Conservation (phyloP, 768 basidiomycete species). For the Kwoniella shandongensis region DNA sequence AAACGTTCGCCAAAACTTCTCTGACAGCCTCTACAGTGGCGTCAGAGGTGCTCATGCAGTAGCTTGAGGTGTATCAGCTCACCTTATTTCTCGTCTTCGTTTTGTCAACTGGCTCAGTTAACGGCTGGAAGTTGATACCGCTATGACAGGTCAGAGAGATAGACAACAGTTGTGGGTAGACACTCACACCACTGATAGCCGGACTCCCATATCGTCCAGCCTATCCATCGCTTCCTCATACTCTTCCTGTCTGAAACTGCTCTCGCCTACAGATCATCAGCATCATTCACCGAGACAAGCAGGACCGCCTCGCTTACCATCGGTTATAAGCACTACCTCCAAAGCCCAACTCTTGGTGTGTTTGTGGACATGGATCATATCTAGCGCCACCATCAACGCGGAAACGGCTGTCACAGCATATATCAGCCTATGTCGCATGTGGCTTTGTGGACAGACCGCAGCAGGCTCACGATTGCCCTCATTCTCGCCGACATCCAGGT, state of each 20-base stretch:
- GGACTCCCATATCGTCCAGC: constrained; percentile 63
- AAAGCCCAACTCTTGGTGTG: constrained; percentile 78
- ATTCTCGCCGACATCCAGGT: constrained; percentile 41
- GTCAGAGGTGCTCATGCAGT: not conserved
- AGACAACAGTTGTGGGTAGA: not conserved
- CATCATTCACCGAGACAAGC: no score
- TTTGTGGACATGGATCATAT: constrained; percentile 71
- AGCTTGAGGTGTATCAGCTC: constrained; percentile 9
- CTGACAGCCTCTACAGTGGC: constrained; percentile 64
- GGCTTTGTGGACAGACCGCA: not conserved
- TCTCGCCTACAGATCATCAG: constrained; percentile 37
- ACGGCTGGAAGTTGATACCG: constrained; percentile 42
- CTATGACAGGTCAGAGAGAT: constrained; percentile 8
- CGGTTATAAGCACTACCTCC: constrained; percentile 79
- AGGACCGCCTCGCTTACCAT: no score
- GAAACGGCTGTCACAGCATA: constrained; percentile 80
- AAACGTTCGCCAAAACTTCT: constrained; percentile 64
- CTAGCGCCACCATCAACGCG: constrained; percentile 79
- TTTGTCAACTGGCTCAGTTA: constrained; percentile 40
- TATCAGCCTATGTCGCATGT: not conserved
- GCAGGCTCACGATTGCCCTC: constrained; percentile 50
- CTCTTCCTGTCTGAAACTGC: constrained; percentile 43
- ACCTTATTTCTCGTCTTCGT: constrained; percentile 62
- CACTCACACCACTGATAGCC: constrained; percentile 70
- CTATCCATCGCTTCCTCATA: constrained; percentile 59